These are phyloP conservation scores for Puya raimondii DNA, from an alignment of 176 grass and related monocot genomes.

Conservation along the genomic window DNA sequence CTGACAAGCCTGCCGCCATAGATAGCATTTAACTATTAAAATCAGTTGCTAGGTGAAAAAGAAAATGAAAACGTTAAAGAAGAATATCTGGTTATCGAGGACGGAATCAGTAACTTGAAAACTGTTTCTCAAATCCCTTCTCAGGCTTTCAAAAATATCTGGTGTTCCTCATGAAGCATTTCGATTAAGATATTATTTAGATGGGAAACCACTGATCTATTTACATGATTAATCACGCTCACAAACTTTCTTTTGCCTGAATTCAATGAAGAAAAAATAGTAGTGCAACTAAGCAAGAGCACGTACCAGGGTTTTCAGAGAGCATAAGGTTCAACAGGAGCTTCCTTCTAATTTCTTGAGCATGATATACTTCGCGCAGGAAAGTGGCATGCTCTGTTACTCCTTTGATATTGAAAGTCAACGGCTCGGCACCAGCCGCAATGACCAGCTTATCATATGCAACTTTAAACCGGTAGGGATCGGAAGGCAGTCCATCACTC, in stretches of 20 bases:
- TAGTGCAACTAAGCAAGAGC: background rate
- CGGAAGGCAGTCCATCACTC: conserved; percentile 21
- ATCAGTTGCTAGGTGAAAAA: background rate
- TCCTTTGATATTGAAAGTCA: conserved; percentile 86
- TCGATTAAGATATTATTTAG: too few relatives aligned
- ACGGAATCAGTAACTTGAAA: background rate
- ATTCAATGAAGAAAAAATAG: background rate
- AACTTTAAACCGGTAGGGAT: conserved; percentile 68
- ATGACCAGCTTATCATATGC: conserved; percentile 97
- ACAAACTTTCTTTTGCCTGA: too few relatives aligned
- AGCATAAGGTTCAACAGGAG: conserved; percentile 90
- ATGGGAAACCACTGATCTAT: too few relatives aligned
- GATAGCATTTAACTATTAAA: background rate
- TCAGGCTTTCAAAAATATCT: too few relatives aligned
- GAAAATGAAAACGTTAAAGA: too few relatives aligned
- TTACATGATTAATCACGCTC: too few relatives aligned
- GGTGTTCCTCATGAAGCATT: too few relatives aligned
- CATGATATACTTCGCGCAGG: conserved; percentile 85
- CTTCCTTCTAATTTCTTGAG: conserved; percentile 80
- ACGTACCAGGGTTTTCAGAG: conserved; percentile 70
- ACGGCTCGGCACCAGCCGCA: conserved; percentile 65
- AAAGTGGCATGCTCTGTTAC: conserved; percentile 79
- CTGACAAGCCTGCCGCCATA: conserved; percentile 42
- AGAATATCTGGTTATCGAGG: too few relatives aligned
- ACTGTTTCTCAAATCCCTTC: background rate